Evolutionary conservation across 495 filamentous ascomycete species (phyloP).

Genomic region (Talaromyces nanjingensis): DNA sequence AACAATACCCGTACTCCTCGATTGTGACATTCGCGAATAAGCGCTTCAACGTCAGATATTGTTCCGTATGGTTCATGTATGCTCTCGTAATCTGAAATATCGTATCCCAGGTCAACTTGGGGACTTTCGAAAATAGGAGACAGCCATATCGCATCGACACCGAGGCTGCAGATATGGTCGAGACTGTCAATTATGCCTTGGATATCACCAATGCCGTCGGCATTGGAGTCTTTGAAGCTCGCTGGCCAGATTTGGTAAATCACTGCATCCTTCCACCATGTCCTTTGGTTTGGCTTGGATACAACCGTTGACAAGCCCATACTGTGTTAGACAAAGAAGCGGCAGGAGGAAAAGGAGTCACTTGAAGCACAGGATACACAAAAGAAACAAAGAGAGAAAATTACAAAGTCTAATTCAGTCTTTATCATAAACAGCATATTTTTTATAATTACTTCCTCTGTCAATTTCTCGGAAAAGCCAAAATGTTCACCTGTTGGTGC

Average conservation of each 20-base stretch:
- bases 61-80: slow-evolving; percentile 48
- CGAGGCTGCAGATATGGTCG: slow-evolving; percentile 52
- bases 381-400: not conserved
- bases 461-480: not conserved
- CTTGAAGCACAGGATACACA: not conserved
- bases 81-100: slow-evolving; percentile 53
- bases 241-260: slow-evolving; percentile 49
- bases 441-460: not conserved
- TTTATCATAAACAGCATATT: not conserved
- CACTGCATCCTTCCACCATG: slow-evolving; percentile 25
- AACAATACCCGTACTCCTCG: slow-evolving; percentile 55
- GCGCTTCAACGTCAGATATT: slow-evolving; percentile 47
- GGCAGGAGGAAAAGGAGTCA: not conserved
- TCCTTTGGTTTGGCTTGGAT: not conserved
- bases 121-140: slow-evolving; percentile 55
- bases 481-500: not conserved
- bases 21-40: slow-evolving; percentile 36
- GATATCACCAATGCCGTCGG: slow-evolving; percentile 58
- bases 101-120: slow-evolving; percentile 37
- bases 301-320: not conserved
- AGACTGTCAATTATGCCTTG: slow-evolving; percentile 44
- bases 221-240: slow-evolving; percentile 54
- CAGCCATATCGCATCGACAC: slow-evolving; percentile 57
- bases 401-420: not conserved
- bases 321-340: not conserved